A percentile compares a stretch with the other conserved stretches of the same genome.
These are phyloP conservation scores for Xylaria sp. DNA, from an alignment of 2,329 filamentous ascomycete genomes.

Conservation along the genomic window DNA sequence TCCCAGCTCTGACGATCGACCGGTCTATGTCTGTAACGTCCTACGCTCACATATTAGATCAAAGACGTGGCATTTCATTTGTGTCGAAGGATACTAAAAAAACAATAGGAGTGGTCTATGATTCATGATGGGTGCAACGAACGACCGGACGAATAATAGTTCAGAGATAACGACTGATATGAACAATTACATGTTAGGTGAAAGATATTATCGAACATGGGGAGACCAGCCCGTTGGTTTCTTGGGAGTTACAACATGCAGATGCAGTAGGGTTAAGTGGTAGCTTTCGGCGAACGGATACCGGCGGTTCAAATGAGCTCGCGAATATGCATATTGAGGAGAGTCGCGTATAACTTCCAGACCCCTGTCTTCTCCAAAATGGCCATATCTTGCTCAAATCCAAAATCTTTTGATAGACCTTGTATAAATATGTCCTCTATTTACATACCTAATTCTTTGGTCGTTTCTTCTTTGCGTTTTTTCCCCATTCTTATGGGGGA, in stretches of 20 bases:
- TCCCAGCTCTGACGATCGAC: conserved; percentile 2
- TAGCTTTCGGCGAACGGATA: neutral
- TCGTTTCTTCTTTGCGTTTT: neutral
- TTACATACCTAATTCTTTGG: neutral
- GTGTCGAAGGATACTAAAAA: neutral
- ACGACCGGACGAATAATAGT: neutral
- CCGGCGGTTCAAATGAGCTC: neutral
- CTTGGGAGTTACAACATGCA: neutral
- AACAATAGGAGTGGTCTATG: neutral
- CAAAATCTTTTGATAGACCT: neutral
- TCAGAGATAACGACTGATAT: neutral
- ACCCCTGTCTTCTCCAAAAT: neutral
- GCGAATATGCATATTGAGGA: neutral
- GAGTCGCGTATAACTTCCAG: neutral
- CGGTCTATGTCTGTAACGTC: conserved; percentile 12
- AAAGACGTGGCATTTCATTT: neutral
- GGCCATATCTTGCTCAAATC: neutral
- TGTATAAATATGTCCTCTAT: neutral
- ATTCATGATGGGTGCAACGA: neutral
- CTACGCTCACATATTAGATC: conserved; percentile 8
- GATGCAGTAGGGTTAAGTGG: neutral
- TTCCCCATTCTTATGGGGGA: too few species aligned
- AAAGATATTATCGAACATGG: neutral
- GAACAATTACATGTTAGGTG: too few species aligned
- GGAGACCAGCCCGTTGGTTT: neutral